These are phyloP conservation scores for Macroventuria anomochaeta DNA, from an alignment of 2,329 filamentous ascomycete genomes.

Conservation along the genomic window DNA sequence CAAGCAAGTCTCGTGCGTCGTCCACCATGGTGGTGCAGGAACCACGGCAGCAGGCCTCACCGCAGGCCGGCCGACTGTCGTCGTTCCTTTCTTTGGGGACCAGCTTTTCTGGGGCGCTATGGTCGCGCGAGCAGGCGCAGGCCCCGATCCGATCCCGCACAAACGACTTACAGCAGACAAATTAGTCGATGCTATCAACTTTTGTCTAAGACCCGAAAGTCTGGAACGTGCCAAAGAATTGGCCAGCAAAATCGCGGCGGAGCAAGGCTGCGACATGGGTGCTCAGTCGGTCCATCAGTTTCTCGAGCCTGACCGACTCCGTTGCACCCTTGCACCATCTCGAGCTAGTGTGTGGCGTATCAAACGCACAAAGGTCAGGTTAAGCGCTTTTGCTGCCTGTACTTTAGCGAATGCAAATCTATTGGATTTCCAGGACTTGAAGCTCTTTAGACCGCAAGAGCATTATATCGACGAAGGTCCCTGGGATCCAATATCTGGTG, in stretches of 20 bases:
- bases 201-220: slow-evolving; percentile 48
- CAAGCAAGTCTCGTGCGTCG: slow-evolving; percentile 75
- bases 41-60: slow-evolving; percentile 63
- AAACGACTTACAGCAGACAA: slow-evolving; percentile 52
- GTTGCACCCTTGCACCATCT: slow-evolving; percentile 32
- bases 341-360: slow-evolving; percentile 33
- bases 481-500: slow-evolving; percentile 27
- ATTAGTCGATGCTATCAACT: slow-evolving; percentile 55
- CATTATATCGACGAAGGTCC: slow-evolving; percentile 24
- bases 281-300: slow-evolving; percentile 35
- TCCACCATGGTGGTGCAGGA: slow-evolving; percentile 79
- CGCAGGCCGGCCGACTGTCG: slow-evolving; percentile 54
- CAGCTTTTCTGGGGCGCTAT: slow-evolving; percentile 64
- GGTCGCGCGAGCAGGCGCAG: slow-evolving; percentile 59
- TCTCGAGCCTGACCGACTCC: slow-evolving; percentile 33
- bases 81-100: slow-evolving; percentile 66
- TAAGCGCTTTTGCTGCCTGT: slow-evolving; percentile 36
- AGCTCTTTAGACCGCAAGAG: slow-evolving; percentile 26
- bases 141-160: slow-evolving; percentile 58
- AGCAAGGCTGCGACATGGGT: slow-evolving; percentile 34
- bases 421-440: slow-evolving; percentile 25
- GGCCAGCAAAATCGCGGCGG: slow-evolving; percentile 32
- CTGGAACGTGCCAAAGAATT: slow-evolving; percentile 26
- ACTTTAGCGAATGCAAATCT: slow-evolving; percentile 25
- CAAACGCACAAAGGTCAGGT: slow-evolving; percentile 27